A percentile compares a stretch with the other conserved stretches of the same genome.
Evolutionary conservation across 495 filamentous ascomycete species (phyloP).

Genomic region (Hypoxylon fuscum): DNA sequence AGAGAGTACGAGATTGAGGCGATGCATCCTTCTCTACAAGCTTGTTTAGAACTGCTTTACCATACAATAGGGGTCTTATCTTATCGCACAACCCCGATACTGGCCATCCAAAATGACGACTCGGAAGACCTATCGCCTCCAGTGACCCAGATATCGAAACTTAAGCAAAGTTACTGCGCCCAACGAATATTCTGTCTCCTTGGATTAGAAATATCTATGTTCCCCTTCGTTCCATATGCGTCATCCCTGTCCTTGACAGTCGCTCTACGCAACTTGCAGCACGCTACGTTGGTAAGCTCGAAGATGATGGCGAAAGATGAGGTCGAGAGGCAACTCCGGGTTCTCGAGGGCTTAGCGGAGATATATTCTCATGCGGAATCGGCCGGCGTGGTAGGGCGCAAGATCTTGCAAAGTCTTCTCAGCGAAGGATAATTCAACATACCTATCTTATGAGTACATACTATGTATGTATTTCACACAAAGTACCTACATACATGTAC

Average conservation of each 20-base stretch:
- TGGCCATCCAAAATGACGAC: background rate
- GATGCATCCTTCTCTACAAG: slow-evolving; percentile 12
- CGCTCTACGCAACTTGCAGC: slow-evolving; percentile 66
- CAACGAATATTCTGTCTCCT: slow-evolving; percentile 15
- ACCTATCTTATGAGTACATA: too few relatives aligned
- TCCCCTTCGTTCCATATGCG: slow-evolving; percentile 68
- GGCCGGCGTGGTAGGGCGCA: slow-evolving; percentile 59
- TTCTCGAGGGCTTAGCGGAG: slow-evolving; percentile 57
- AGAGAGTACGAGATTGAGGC: slow-evolving; percentile 13
- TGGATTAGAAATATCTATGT: slow-evolving; percentile 17
- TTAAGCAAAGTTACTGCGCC: slow-evolving; percentile 24
- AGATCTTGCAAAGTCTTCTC: too few relatives aligned
- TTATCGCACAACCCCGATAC: slow-evolving; percentile 13
- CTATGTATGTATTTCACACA: too few relatives aligned
- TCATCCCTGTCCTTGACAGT: slow-evolving; percentile 65
- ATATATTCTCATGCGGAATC: slow-evolving; percentile 66
- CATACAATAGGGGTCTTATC: slow-evolving; percentile 26
- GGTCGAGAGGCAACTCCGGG: slow-evolving; percentile 57
- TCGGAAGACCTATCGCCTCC: background rate
- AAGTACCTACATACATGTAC: too few relatives aligned
- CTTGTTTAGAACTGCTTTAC: slow-evolving; percentile 20
- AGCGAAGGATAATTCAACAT: too few relatives aligned
- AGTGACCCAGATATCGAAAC: slow-evolving; percentile 1
- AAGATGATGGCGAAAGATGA: slow-evolving; percentile 62
- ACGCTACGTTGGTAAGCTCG: slow-evolving; percentile 61